These are phyloP conservation scores for Botryotinia globosa DNA, from an alignment of 2,329 filamentous ascomycete genomes.

Conservation along the genomic window DNA sequence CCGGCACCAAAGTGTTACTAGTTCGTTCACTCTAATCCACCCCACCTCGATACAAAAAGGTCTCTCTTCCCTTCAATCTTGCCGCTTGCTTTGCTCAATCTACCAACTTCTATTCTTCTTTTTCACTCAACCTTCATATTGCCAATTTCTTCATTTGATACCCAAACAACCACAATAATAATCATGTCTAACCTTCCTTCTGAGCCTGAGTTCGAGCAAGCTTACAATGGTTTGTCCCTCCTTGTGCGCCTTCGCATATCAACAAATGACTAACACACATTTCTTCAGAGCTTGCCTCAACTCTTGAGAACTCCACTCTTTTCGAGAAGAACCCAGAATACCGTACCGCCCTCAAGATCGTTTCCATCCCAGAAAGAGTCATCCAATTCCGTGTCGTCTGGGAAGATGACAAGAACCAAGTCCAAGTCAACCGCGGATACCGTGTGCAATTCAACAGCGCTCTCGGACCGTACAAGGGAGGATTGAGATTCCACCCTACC, in stretches of 20 bases:
- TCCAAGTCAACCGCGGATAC: conserved; percentile 92
- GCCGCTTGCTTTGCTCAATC: not conserved
- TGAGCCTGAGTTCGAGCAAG: conserved; percentile 98
- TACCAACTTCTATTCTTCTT: not conserved
- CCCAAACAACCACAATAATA: conserved; percentile 11
- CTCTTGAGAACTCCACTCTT: conserved; percentile 88
- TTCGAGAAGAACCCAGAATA: conserved; percentile 95
- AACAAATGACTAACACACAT: conserved; percentile 9
- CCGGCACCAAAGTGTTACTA: conserved; percentile 13
- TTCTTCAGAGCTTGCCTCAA: conserved; percentile 79
- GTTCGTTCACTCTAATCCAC: not conserved
- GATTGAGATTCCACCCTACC: conserved; percentile 88
- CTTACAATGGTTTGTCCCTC: conserved; percentile 71
- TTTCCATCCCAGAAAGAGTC: conserved; percentile 87
- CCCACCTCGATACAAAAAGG: conserved; percentile 19
- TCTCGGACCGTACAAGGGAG: conserved; percentile 96
- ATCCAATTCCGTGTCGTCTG: conserved; percentile 97
- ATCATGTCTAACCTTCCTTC: conserved; percentile 77
- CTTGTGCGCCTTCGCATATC: not conserved
- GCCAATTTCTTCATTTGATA: not conserved
- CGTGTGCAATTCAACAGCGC: conserved; percentile 98
- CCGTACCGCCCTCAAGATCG: conserved; percentile 82
- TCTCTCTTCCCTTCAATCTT: not conserved
- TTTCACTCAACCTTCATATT: not conserved
- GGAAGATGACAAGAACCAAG: conserved; percentile 88